Conservation (phyloP, 306 rosid species). For the Fagus sylvatica region DNA sequence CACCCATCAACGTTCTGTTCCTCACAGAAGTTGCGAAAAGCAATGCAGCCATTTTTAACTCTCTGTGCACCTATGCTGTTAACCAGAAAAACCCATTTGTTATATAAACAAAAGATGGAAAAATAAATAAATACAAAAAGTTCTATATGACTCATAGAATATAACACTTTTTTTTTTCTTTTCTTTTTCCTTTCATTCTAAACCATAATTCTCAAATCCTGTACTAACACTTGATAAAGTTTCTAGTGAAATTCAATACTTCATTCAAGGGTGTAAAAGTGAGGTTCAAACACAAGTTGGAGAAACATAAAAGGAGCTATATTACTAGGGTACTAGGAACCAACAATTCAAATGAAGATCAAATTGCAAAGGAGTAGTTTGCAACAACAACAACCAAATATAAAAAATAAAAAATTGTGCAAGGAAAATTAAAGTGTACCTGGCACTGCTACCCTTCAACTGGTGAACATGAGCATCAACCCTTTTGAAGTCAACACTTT, state of each 20-base stretch:
- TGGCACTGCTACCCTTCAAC: conserved; percentile 97
- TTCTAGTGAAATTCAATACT: neutral
- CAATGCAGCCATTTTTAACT: conserved; percentile 80
- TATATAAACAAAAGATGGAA: conserved; percentile 12
- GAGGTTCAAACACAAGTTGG: neutral
- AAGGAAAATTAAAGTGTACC: conserved; percentile 45
- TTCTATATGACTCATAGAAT: neutral
- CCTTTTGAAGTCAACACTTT: conserved; percentile 72
- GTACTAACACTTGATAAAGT: conserved; percentile 5
- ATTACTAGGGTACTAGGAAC: neutral
- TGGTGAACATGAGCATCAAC: conserved; percentile 97
- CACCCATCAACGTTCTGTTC: conserved; percentile 80
- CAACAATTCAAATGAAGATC: neutral
- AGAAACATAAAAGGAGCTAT: neutral
- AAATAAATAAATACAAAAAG: neutral
- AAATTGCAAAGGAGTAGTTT: neutral
- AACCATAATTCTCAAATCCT: neutral
- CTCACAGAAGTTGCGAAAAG: conserved; percentile 82
- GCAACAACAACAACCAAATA: neutral
- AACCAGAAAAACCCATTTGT: conserved; percentile 25
- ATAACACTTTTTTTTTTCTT: no score
- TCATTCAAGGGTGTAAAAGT: neutral
- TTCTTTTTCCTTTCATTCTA: conserved; percentile 7
- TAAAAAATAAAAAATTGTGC: neutral
- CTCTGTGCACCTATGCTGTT: conserved; percentile 90